phyloP scores from a whole-genome alignment of 164 flowering plant genomes.

The Macadamia integrifolia region DNA sequence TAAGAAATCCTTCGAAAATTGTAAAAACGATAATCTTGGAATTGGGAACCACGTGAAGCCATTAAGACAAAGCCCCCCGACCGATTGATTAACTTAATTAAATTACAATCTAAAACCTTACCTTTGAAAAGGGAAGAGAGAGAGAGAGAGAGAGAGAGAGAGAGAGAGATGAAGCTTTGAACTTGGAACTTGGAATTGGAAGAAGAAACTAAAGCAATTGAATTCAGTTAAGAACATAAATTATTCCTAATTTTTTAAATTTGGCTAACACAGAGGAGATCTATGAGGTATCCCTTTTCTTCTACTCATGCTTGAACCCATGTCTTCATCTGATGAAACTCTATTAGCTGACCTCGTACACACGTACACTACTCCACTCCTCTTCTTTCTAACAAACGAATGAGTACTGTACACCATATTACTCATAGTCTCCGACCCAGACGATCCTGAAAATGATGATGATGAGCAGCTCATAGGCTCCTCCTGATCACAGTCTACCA shows the following conservation, averaged over 20 bases:
- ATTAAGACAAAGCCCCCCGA: slow-evolving; percentile 69
- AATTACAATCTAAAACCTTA: neutral
- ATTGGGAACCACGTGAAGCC: slow-evolving; percentile 82
- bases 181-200: neutral
- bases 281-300: slow-evolving; percentile 92
- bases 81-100: slow-evolving; percentile 30
- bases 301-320: slow-evolving; percentile 78
- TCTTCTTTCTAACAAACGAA: slow-evolving; percentile 63
- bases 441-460: slow-evolving; percentile 28
- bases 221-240: slow-evolving; percentile 4
- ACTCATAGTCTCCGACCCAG: slow-evolving; percentile 57
- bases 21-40: slow-evolving; percentile 53
- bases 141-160: slow-evolving; percentile 9
- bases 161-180: neutral
- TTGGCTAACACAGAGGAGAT: slow-evolving; percentile 72
- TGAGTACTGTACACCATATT: slow-evolving; percentile 24
- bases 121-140: slow-evolving; percentile 10
- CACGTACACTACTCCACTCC: slow-evolving; percentile 42
- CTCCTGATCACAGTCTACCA: slow-evolving; percentile 41
- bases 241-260: neutral
- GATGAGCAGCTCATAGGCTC: slow-evolving; percentile 55
- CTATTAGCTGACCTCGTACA: slow-evolving; percentile 56
- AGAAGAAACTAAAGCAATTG: neutral
- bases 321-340: slow-evolving; percentile 51
- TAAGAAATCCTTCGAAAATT: slow-evolving; percentile 22